phyloP scores from a whole-genome alignment of 1,139 yeast genomes.

The Scheffersomyces stambukii region DNA sequence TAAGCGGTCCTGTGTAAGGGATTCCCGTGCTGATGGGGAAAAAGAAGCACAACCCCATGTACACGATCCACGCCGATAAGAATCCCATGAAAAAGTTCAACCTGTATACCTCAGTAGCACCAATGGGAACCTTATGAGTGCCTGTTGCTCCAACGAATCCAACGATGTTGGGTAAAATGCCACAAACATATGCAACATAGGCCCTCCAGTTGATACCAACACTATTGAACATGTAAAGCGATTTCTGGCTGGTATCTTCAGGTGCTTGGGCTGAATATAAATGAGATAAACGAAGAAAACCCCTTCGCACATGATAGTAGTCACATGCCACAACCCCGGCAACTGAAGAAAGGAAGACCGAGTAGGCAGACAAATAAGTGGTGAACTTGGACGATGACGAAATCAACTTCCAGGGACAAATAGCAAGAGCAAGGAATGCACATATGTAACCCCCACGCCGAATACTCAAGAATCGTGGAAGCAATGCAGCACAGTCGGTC shows the following conservation, averaged over 20 bases:
- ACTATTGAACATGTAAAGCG: constrained; percentile 56
- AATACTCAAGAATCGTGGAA: constrained; percentile 74
- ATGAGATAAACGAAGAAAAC: constrained; percentile 60
- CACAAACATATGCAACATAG: constrained; percentile 63
- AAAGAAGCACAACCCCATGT: constrained; percentile 44
- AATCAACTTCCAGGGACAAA: constrained; percentile 87
- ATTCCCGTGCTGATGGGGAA: constrained; percentile 57
- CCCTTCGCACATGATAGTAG: constrained; percentile 74
- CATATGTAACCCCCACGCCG: constrained; percentile 82
- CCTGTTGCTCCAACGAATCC: constrained; percentile 86
- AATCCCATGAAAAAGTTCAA: constrained; percentile 77
- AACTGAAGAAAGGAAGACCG: constrained; percentile 82
- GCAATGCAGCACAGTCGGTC: constrained; percentile 80
- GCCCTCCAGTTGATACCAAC: constrained; percentile 83
- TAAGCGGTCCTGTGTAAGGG: constrained; percentile 48
- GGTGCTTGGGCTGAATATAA: constrained; percentile 47
- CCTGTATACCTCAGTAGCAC: constrained; percentile 70
- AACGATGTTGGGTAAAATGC: constrained; percentile 77
- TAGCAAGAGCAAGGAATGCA: constrained; percentile 70
- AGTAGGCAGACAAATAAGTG: constrained; percentile 78
- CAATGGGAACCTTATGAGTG: constrained; percentile 61
- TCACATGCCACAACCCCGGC: constrained; percentile 82
- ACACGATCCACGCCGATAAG: constrained; percentile 48
- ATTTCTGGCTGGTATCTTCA: constrained; percentile 22
- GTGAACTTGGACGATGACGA: constrained; percentile 74